These are phyloP conservation scores for Candida sithepensis DNA, from an alignment of 805 yeast genomes.

Conservation along the genomic window DNA sequence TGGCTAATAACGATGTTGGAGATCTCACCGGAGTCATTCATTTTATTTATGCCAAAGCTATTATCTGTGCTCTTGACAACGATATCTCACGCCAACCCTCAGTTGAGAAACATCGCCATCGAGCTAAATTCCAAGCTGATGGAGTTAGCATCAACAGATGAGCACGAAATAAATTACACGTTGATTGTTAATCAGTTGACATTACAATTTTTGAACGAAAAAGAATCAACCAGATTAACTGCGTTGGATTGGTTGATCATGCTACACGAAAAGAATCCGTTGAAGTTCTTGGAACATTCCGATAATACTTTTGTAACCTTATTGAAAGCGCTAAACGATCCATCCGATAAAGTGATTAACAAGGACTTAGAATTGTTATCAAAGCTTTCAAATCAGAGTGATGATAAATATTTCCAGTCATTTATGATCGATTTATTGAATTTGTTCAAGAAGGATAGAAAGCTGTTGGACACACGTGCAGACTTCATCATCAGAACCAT, in stretches of 20 bases:
- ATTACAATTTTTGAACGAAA: slow-evolving; percentile 66
- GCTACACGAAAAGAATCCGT: slow-evolving; percentile 68
- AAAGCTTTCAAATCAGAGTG: slow-evolving; percentile 64
- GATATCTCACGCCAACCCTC: slow-evolving; percentile 50
- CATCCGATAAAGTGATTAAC: slow-evolving; percentile 74
- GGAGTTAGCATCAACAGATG: slow-evolving; percentile 39
- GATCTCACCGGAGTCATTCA: slow-evolving; percentile 71
- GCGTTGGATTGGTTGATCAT: slow-evolving; percentile 87
- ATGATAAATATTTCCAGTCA: slow-evolving; percentile 70
- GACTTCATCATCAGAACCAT: slow-evolving; percentile 81
- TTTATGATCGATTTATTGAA: slow-evolving; percentile 70
- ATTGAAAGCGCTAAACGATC: slow-evolving; percentile 62
- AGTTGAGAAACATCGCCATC: slow-evolving; percentile 50
- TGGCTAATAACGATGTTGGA: slow-evolving; percentile 78
- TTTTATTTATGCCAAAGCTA: slow-evolving; percentile 70
- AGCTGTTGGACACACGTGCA: slow-evolving; percentile 65
- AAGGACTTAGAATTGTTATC: slow-evolving; percentile 70
- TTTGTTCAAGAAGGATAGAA: slow-evolving; percentile 66
- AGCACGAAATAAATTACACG: slow-evolving; percentile 41
- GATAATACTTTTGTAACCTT: slow-evolving; percentile 73
- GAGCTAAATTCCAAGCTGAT: slow-evolving; percentile 55
- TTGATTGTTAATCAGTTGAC: slow-evolving; percentile 70
- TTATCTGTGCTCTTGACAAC: slow-evolving; percentile 64
- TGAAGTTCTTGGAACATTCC: slow-evolving; percentile 48
- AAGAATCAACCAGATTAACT: slow-evolving; percentile 78